phyloP scores from a whole-genome alignment of 2,329 filamentous ascomycete species.

The Hypoxylon sp. region DNA sequence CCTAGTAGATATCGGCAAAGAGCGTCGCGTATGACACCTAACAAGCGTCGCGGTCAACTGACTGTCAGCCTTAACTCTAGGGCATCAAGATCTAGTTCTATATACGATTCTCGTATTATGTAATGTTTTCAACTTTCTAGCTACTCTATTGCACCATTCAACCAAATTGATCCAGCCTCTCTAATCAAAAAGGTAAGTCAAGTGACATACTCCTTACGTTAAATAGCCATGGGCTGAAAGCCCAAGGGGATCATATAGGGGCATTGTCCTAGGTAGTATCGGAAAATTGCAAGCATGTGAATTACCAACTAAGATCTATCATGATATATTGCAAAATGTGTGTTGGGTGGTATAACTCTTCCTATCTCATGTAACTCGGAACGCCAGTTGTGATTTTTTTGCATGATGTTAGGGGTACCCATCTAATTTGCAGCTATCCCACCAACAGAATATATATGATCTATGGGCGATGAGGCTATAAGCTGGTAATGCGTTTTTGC shows the following conservation, averaged over 20 bases:
- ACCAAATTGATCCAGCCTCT: neutral
- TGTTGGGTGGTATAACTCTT: neutral
- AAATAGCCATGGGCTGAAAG: neutral
- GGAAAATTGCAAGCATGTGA: constrained; percentile 1
- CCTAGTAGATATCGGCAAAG: neutral
- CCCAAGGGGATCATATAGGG: constrained; percentile 14
- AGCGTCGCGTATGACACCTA: neutral
- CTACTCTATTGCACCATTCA: neutral
- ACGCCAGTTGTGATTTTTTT: neutral
- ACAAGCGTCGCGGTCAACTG: neutral
- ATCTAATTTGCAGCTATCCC: neutral
- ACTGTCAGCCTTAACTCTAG: neutral
- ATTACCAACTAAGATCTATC: neutral
- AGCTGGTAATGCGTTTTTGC: neutral
- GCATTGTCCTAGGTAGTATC: neutral
- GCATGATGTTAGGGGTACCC: neutral
- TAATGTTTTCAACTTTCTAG: no score
- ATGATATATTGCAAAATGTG: neutral
- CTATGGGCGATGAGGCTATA: neutral
- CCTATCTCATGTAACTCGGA: neutral
- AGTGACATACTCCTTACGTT: neutral
- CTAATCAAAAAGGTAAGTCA: neutral
- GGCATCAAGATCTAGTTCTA: no score
- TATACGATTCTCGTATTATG: no score
- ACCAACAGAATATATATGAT: neutral